Percentiles rank a stretch among this genome's conserved stretches.
These are phyloP conservation scores for Jacaranda mimosifolia DNA, from an alignment of 257 asterid species.

Conservation along the genomic window DNA sequence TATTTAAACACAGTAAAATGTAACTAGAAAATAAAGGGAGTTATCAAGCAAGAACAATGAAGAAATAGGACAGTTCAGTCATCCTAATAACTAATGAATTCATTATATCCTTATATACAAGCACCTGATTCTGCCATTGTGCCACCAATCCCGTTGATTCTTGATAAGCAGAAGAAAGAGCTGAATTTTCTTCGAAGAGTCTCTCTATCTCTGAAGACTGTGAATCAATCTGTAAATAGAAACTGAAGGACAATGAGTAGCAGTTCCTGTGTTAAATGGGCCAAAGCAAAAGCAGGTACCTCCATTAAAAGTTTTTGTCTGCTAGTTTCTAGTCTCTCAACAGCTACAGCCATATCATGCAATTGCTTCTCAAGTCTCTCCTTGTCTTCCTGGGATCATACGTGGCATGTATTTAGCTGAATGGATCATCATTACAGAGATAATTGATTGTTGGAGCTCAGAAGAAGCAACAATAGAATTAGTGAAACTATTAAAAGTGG, in stretches of 20 bases:
- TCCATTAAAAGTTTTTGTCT: slow-evolving; percentile 89
- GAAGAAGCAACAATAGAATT: slow-evolving; percentile 9
- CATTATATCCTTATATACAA: not conserved
- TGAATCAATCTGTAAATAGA: slow-evolving; percentile 81
- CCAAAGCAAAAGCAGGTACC: slow-evolving; percentile 52
- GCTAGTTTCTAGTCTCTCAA: slow-evolving; percentile 91
- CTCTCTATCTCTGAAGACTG: slow-evolving; percentile 96
- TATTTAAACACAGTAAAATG: slow-evolving; percentile 13
- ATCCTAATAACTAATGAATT: slow-evolving; percentile 24
- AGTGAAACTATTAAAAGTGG: not conserved
- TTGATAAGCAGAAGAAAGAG: slow-evolving; percentile 79
- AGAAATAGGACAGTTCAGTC: slow-evolving; percentile 17
- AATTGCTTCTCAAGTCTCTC: slow-evolving; percentile 92
- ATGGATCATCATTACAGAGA: slow-evolving; percentile 13
- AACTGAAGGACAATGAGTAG: slow-evolving; percentile 33
- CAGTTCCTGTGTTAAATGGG: slow-evolving; percentile 36
- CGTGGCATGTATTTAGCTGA: slow-evolving; percentile 17
- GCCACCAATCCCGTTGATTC: slow-evolving; percentile 74
- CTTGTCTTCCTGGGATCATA: slow-evolving; percentile 73
- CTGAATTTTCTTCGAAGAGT: slow-evolving; percentile 86
- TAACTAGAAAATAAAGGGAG: not conserved
- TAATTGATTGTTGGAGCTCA: not conserved
- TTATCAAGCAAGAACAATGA: not conserved
- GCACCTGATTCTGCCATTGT: slow-evolving; percentile 91
- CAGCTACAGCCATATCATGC: slow-evolving; percentile 94